phyloP scores from a whole-genome alignment of 768 basidiomycete genomes.

The Leccinellum rugosiceps region DNA sequence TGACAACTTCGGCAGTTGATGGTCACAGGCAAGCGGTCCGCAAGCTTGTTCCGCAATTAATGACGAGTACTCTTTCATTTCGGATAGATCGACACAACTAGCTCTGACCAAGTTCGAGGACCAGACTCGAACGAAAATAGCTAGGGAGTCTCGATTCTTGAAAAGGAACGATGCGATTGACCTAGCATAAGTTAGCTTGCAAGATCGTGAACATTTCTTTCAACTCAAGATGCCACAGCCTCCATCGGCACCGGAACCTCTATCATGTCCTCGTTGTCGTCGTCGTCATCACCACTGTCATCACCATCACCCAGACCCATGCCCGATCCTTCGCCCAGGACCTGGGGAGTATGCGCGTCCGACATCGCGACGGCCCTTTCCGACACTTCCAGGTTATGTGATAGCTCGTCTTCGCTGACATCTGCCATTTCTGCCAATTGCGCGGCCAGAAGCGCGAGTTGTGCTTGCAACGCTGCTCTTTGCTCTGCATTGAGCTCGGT shows the following conservation, averaged over 20 bases:
- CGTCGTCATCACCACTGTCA: constrained; percentile 3
- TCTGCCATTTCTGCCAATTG: constrained; percentile 69
- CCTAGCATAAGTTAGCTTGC: not conserved
- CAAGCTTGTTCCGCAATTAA: not conserved
- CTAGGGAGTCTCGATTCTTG: not conserved
- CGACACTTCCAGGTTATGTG: constrained; percentile 22
- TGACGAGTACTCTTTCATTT: not conserved
- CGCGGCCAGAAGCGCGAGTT: constrained; percentile 67
- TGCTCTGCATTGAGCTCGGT: constrained; percentile 39
- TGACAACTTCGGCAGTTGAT: not conserved
- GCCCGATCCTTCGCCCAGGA: constrained; percentile 2
- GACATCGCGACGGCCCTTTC: constrained; percentile 1
- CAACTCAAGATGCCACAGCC: constrained; percentile 13
- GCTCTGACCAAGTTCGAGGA: not conserved
- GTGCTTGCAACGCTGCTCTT: constrained; percentile 70
- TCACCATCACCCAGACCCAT: constrained; percentile 9
- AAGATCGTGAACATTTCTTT: not conserved
- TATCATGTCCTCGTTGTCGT: constrained; percentile 27
- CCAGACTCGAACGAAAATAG: not conserved
- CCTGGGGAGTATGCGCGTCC: not conserved
- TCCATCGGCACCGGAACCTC: constrained; percentile 26
- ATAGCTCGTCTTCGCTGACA: constrained; percentile 31
- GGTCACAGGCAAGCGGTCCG: not conserved
- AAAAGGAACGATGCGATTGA: not conserved
- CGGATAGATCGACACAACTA: not conserved